Conservation (phyloP, 495 filamentous ascomycete species). For the Darksidea phi region DNA sequence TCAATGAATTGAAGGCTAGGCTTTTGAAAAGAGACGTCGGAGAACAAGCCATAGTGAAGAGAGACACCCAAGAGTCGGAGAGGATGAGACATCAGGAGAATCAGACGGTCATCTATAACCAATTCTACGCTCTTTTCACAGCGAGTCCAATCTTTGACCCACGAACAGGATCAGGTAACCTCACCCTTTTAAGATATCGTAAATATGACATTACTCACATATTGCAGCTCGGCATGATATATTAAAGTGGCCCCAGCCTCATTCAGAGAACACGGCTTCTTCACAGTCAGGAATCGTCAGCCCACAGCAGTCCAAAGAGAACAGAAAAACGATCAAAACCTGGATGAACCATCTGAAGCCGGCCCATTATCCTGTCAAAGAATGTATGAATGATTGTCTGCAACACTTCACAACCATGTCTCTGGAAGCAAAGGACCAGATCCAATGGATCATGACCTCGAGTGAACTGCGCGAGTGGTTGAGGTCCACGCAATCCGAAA, state of each 20-base stretch:
- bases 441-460: neutral
- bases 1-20: too few species aligned
- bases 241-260: too few species aligned
- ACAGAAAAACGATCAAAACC: neutral
- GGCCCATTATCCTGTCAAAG: neutral
- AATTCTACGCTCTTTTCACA: neutral
- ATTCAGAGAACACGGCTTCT: too few species aligned
- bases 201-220: neutral
- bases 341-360: neutral
- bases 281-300: neutral
- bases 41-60: too few species aligned
- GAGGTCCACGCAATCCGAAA: neutral
- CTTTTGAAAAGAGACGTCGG: too few species aligned
- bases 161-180: neutral
- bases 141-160: neutral
- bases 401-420: neutral
- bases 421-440: neutral
- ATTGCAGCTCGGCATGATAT: too few species aligned
- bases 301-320: neutral
- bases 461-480: neutral
- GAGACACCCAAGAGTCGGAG: neutral
- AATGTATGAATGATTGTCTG: neutral
- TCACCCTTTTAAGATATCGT: neutral
- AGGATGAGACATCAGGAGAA: neutral
- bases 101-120: neutral